Evolutionary conservation across 148 eudicot genomes (phyloP).

Genomic region (Polygonum aviculare): DNA sequence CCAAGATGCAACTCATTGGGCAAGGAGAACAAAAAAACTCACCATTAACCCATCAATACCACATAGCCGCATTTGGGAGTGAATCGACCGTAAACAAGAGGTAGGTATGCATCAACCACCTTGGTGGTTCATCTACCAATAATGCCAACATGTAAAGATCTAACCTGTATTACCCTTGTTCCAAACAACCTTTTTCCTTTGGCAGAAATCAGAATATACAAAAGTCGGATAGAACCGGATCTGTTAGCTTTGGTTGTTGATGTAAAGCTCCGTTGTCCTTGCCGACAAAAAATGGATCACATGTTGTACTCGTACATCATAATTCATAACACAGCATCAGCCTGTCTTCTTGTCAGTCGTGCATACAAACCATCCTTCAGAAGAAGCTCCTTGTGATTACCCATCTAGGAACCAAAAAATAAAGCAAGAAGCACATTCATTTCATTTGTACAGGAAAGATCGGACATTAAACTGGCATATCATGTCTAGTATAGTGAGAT

Average conservation of each 20-base stretch:
- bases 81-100: background rate
- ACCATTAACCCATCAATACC: background rate
- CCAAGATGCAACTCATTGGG: background rate
- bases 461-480: background rate
- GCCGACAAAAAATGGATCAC: background rate
- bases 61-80: background rate
- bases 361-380: slow-evolving; percentile 77
- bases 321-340: slow-evolving; percentile 42
- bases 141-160: background rate
- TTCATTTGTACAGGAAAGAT: background rate
- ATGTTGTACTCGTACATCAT: slow-evolving; percentile 24
- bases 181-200: background rate
- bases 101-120: background rate
- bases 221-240: background rate
- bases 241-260: slow-evolving; percentile 4
- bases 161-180: background rate
- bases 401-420: slow-evolving; percentile 38
- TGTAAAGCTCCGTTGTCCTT: background rate
- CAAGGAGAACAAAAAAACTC: slow-evolving; percentile 1
- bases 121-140: background rate
- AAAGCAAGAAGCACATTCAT: background rate
- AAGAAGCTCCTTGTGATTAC: slow-evolving; percentile 75
- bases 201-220: background rate
- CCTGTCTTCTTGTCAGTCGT: slow-evolving; percentile 70
- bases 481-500: background rate